Percentiles rank a stretch among this genome's conserved stretches.
Conservation (phyloP, 139 green algal genomes). For the Micromonas pusilla region DNA sequence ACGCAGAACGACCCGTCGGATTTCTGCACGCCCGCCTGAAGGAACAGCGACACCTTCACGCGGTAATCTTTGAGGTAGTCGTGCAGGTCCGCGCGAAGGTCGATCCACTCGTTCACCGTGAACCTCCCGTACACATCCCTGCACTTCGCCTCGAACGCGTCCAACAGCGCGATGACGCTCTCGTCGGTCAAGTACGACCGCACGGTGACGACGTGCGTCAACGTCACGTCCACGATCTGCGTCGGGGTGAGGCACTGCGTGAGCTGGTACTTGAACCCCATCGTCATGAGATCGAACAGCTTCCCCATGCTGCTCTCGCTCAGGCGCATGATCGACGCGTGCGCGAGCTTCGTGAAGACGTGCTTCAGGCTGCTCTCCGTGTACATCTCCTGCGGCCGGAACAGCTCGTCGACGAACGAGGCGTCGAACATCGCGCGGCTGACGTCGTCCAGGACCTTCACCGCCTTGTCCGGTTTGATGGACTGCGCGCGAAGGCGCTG, state of each 20-base stretch:
- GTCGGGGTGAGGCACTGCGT: slow-evolving; percentile 35
- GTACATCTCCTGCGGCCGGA: slow-evolving; percentile 54
- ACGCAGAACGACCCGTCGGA: slow-evolving; percentile 44
- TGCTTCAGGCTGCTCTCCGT: slow-evolving; percentile 44
- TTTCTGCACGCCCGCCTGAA: slow-evolving; percentile 58
- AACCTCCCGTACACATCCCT: neutral
- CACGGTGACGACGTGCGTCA: neutral
- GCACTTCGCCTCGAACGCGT: neutral
- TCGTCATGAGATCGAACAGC: slow-evolving; percentile 76
- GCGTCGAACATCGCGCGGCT: slow-evolving; percentile 51
- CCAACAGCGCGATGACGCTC: neutral
- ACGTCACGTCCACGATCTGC: slow-evolving; percentile 43
- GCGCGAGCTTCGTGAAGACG: slow-evolving; percentile 61
- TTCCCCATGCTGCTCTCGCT: slow-evolving; percentile 67
- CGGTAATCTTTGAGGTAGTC: slow-evolving; percentile 49
- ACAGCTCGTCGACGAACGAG: slow-evolving; percentile 50
- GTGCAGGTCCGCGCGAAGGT: slow-evolving; percentile 41
- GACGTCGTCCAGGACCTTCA: slow-evolving; percentile 53
- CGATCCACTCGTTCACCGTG: neutral
- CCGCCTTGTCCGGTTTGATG: slow-evolving; percentile 52
- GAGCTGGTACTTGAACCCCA: slow-evolving; percentile 66
- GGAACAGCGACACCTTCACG: slow-evolving; percentile 55
- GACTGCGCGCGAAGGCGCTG: slow-evolving; percentile 62
- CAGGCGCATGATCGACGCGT: slow-evolving; percentile 71
- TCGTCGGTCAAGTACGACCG: neutral